phyloP scores from a whole-genome alignment of 441 rosid species.

The Corymbia calophylla region DNA sequence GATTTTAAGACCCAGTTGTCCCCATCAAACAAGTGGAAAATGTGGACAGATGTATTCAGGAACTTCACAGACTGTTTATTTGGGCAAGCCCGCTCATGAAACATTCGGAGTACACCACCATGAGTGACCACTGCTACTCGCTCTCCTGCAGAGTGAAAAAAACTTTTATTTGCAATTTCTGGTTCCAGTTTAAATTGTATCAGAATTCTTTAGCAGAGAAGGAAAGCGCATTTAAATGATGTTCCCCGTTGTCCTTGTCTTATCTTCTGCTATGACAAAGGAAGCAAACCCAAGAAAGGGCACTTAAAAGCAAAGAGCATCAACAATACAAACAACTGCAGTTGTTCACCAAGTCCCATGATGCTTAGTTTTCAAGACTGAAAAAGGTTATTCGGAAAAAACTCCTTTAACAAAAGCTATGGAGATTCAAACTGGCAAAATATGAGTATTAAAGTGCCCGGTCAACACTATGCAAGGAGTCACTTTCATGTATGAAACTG shows the following conservation, averaged over 20 bases:
- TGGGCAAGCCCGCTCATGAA: constrained; percentile 44
- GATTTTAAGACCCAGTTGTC: constrained; percentile 43
- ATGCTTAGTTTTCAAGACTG: neutral
- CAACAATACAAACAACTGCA: neutral
- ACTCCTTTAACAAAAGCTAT: neutral
- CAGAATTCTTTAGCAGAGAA: neutral
- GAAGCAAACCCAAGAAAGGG: no score
- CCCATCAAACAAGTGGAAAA: constrained; percentile 37
- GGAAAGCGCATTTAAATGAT: neutral
- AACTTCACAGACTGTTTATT: constrained; percentile 28
- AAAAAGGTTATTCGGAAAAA: neutral
- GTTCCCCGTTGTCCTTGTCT: neutral
- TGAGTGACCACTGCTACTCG: neutral
- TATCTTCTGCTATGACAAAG: neutral
- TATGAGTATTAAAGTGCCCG: neutral
- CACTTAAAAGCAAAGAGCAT: neutral
- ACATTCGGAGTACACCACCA: neutral
- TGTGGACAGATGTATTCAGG: constrained; percentile 53
- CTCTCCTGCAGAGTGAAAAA: neutral
- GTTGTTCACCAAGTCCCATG: neutral
- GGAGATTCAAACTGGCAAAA: neutral
- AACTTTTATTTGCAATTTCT: neutral
- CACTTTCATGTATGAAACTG: neutral
- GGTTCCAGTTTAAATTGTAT: neutral
- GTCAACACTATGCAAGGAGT: neutral